Conservation (phyloP, 257 asterid species). For the Fraxinus quadrangulata region DNA sequence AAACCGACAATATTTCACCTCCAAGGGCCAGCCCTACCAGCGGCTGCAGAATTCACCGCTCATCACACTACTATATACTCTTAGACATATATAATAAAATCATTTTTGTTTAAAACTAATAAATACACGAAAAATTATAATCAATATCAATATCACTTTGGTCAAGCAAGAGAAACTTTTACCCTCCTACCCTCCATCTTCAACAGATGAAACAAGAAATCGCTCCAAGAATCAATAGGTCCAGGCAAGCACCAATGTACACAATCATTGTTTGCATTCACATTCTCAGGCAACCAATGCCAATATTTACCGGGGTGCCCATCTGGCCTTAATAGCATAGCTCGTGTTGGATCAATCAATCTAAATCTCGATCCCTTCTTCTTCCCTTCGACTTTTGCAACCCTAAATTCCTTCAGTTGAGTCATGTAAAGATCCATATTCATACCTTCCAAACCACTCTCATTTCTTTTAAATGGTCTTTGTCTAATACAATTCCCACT, state of each 20-base stretch:
- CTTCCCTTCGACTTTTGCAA: constrained; percentile 24
- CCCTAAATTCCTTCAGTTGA: constrained; percentile 27
- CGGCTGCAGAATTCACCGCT: no score
- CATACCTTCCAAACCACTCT: constrained; percentile 22
- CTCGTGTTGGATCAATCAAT: constrained; percentile 40
- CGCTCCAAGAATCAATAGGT: constrained; percentile 71
- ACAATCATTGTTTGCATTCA: constrained; percentile 37
- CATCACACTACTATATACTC: no score
- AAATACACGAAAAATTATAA: no score
- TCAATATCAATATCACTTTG: constrained; percentile 4
- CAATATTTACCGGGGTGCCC: constrained; percentile 53
- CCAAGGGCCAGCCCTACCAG: no score
- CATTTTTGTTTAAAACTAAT: no score
- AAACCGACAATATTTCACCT: no score
- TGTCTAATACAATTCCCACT: constrained; percentile 31
- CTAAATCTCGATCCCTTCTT: constrained; percentile 26
- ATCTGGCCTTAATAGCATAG: constrained; percentile 50
- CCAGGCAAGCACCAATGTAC: constrained; percentile 59
- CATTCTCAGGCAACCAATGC: constrained; percentile 31
- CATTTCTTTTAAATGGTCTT: constrained; percentile 29
- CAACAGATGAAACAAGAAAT: constrained; percentile 49
- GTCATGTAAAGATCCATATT: constrained; percentile 22
- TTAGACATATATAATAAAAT: no score
- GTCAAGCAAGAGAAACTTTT: constrained; percentile 21
- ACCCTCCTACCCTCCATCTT: constrained; percentile 53